These are phyloP conservation scores for Schizosaccharomyces pombe DNA, from an alignment of 805 yeast species.

Conservation along the genomic window DNA sequence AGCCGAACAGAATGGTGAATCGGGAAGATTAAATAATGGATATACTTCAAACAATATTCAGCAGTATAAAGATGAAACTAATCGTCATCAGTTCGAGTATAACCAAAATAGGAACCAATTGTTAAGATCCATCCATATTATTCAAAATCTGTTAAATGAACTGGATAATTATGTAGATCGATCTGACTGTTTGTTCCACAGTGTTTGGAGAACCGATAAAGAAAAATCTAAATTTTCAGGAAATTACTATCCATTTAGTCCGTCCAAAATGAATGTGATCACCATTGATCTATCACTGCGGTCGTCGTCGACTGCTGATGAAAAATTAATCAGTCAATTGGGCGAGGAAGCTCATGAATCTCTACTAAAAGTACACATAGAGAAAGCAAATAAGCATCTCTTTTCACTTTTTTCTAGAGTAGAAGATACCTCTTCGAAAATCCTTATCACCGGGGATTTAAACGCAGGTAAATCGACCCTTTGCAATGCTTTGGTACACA, in stretches of 20 bases:
- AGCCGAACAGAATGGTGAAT: background rate
- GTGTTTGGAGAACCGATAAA: background rate
- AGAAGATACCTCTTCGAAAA: slow-evolving; percentile 79
- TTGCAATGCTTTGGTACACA: slow-evolving; percentile 67
- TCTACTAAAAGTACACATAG: background rate
- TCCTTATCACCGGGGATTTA: slow-evolving; percentile 86
- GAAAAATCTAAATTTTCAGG: background rate
- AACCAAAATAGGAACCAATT: background rate
- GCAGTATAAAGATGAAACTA: background rate
- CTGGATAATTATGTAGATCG: background rate
- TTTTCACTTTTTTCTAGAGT: slow-evolving; percentile 54
- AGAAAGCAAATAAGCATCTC: slow-evolving; percentile 23
- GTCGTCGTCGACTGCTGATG: background rate
- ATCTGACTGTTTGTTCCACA: background rate
- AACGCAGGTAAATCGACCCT: slow-evolving; percentile 92
- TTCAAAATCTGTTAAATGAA: background rate
- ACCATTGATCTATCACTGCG: background rate
- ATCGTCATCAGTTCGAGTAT: background rate
- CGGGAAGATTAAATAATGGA: background rate
- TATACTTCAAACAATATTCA: too few species aligned
- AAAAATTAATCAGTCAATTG: background rate
- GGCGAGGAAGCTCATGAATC: background rate
- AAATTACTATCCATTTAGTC: background rate
- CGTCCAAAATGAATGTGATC: background rate
- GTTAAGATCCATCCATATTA: background rate